phyloP scores from a whole-genome alignment of 768 basidiomycete genomes.

The Thelephora aurantiotincta region DNA sequence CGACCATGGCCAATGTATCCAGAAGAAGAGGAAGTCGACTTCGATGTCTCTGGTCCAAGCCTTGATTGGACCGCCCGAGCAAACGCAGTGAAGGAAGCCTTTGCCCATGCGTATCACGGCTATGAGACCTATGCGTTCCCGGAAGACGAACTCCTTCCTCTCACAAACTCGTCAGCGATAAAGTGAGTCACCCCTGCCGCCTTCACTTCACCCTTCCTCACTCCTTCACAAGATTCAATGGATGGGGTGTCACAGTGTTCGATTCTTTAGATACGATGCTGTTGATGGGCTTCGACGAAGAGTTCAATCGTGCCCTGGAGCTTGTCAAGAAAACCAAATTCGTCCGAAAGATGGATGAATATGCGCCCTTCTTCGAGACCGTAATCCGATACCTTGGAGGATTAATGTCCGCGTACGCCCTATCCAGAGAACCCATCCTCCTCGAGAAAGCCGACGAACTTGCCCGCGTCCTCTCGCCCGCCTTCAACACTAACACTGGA shows the following conservation, averaged over 20 bases:
- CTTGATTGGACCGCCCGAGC: slow-evolving; percentile 39
- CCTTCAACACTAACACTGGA: slow-evolving; percentile 57
- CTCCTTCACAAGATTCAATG: slow-evolving; percentile 43
- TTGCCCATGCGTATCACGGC: slow-evolving; percentile 52
- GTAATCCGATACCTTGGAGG: slow-evolving; percentile 87
- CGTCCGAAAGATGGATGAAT: slow-evolving; percentile 21
- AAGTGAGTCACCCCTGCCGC: background rate
- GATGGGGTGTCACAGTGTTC: slow-evolving; percentile 64
- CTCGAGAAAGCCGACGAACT: slow-evolving; percentile 63
- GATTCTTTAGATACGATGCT: slow-evolving; percentile 81
- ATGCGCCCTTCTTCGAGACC: slow-evolving; percentile 65
- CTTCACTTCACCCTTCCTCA: background rate
- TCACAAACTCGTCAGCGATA: slow-evolving; percentile 21
- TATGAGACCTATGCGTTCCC: slow-evolving; percentile 50
- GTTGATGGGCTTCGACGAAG: slow-evolving; percentile 57
- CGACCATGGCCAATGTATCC: background rate
- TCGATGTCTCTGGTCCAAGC: slow-evolving; percentile 9
- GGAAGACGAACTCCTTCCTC: slow-evolving; percentile 46
- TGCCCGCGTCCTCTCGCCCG: slow-evolving; percentile 49
- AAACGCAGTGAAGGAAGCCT: slow-evolving; percentile 42
- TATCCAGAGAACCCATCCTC: slow-evolving; percentile 47
- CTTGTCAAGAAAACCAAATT: slow-evolving; percentile 36
- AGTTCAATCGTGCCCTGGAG: slow-evolving; percentile 51
- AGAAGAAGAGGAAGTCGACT: background rate
- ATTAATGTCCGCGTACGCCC: slow-evolving; percentile 66